Conservation (phyloP, 768 basidiomycete genomes). For the Saitozyma podzolica region DNA sequence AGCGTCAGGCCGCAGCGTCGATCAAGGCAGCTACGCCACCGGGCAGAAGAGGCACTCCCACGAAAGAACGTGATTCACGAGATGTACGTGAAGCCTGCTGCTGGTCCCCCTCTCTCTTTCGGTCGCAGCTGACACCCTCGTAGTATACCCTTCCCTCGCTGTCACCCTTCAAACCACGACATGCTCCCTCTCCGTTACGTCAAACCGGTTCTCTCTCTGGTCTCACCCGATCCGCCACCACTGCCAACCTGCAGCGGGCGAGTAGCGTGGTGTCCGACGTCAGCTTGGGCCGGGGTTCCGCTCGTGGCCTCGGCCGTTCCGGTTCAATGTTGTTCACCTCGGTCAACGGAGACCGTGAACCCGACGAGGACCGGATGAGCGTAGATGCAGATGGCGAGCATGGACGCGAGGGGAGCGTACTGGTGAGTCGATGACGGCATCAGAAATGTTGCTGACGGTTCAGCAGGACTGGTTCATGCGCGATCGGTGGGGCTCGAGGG, state of each 20-base stretch:
- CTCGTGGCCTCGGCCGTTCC: conserved; percentile 8
- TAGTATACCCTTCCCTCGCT: conserved; percentile 31
- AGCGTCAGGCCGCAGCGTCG: neutral
- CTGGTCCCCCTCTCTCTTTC: neutral
- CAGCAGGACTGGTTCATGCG: conserved; percentile 45
- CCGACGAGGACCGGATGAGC: conserved; percentile 34
- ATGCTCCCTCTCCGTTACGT: conserved; percentile 20
- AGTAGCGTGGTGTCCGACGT: conserved; percentile 29
- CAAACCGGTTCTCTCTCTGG: conserved; percentile 12
- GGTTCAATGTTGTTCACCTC: neutral
- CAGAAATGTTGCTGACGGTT: neutral
- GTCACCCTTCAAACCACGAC: conserved; percentile 38
- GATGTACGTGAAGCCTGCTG: conserved; percentile 3
- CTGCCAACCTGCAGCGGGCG: conserved; percentile 27
- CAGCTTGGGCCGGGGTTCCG: conserved; percentile 31
- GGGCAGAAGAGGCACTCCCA: too few species aligned
- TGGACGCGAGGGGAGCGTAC: conserved; percentile 22
- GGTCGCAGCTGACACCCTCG: neutral
- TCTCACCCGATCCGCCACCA: conserved; percentile 36
- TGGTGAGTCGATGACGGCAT: conserved; percentile 19
- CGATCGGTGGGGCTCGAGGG: conserved; percentile 34
- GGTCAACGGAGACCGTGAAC: conserved; percentile 20
- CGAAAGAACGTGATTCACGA: neutral
- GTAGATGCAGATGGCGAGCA: conserved; percentile 24
- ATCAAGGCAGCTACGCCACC: too few species aligned